A percentile compares a stretch with the other conserved stretches of the same genome.
Evolutionary conservation across 2,329 filamentous ascomycete genomes (phyloP).

Genomic region (Trichophyton rubrum): DNA sequence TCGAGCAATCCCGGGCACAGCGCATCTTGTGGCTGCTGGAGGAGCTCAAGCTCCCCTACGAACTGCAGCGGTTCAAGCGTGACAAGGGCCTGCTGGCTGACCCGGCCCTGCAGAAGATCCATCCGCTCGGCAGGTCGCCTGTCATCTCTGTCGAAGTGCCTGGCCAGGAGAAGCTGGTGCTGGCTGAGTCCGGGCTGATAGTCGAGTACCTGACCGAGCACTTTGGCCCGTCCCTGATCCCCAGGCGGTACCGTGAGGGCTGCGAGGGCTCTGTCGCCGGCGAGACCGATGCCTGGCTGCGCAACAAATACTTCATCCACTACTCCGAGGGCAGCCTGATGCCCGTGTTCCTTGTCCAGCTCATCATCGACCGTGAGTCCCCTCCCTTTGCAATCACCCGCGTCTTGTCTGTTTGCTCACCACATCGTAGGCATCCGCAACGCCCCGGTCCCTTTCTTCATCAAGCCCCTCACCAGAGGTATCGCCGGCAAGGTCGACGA

Average conservation of each 20-base stretch:
- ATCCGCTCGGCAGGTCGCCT: constrained; percentile 80
- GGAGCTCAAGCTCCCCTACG: constrained; percentile 66
- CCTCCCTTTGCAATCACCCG: too few relatives aligned
- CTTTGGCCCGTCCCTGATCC: constrained; percentile 42
- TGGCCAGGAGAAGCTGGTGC: constrained; percentile 39
- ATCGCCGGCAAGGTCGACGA: constrained; percentile 38
- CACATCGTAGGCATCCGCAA: constrained; percentile 32
- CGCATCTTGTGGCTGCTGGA: constrained; percentile 77
- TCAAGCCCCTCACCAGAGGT: constrained; percentile 49
- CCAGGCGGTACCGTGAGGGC: constrained; percentile 40
- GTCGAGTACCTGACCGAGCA: constrained; percentile 68
- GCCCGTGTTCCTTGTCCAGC: constrained; percentile 51
- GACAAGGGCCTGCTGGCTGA: constrained; percentile 52
- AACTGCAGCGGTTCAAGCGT: constrained; percentile 68
- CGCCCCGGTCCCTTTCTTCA: constrained; percentile 53
- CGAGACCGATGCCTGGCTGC: constrained; percentile 49
- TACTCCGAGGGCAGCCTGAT: constrained; percentile 79
- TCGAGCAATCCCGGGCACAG: constrained; percentile 70
- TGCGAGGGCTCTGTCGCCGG: constrained; percentile 44
- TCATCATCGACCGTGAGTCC: constrained; percentile 47
- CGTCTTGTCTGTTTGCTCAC: too few relatives aligned
- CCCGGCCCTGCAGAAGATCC: constrained; percentile 60
- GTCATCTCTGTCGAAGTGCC: constrained; percentile 52
- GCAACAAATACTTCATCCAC: constrained; percentile 61
- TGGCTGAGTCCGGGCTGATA: constrained; percentile 75